Base-by-base conservation (phyloP, 495 filamentous ascomycete genomes). In the Baudoinia panamericana region DNA sequence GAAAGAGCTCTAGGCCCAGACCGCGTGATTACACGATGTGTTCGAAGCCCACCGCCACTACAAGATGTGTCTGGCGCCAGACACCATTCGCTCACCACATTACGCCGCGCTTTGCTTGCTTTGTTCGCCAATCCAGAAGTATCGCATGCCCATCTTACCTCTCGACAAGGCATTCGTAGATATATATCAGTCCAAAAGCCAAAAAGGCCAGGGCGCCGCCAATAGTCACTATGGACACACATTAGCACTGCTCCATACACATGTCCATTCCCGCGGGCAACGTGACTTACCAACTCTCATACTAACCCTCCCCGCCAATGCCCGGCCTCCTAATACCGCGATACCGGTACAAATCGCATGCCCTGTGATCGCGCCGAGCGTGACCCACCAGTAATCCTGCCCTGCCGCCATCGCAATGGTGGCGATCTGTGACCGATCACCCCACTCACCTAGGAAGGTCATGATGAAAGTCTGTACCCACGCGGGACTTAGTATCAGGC, bases 381-480 rank as follows among this genome's bases (percentile, higher is more conserved):
- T 94, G 12, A 97, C 90, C 84, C 86, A 95, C 90, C 87, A 96
- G 56, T 96, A 96, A 57, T 96, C 92, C 63, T 92, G 83, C 2
- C 90, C 90, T 8, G 90, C 90, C 32, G 90, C 92, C 90, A 97
- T 97, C 27, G 90, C 90, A 55, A 97, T 94, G 5, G 90, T 97
- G 12, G 90, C 92, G 55, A 97, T 97, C 60, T 97, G 90, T 55
- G 83, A 92, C 45, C 90, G 77, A 55, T 97, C 90, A 33, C 90
- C 90, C 90, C 92, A 96, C 60, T 97, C 90, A 8, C 90, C 90
- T 21, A 97, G 64, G 63, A 97, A 97, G 3, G 90, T 97, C 90
- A 97, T 97, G 46, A 86, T 75, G 58, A 97, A 97, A 4, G 92
- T 97, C 61, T 97, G 90, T 11, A 97, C 90, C 90, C 90, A 97